phyloP scores from a whole-genome alignment of 208 protist species.

The Trypanosoma cruzi region DNA sequence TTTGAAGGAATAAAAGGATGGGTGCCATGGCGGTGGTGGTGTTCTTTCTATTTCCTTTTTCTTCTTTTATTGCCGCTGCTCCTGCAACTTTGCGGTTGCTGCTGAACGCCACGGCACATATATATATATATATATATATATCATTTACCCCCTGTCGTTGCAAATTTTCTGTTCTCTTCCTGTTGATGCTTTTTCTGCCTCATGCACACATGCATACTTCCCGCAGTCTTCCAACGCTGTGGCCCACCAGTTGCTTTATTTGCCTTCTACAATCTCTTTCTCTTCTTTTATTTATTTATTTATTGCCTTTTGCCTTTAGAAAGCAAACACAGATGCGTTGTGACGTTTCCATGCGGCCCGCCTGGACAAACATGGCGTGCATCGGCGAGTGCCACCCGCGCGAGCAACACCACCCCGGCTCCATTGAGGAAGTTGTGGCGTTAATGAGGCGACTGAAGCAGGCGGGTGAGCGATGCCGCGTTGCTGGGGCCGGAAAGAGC shows the following conservation, averaged over 20 bases:
- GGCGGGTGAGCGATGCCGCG: constrained; percentile 44
- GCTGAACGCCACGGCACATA: too few species aligned
- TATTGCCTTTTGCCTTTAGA: not conserved
- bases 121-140: constrained; percentile 8
- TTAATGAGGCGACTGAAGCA: constrained; percentile 30
- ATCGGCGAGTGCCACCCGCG: constrained; percentile 52
- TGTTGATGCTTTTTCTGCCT: not conserved
- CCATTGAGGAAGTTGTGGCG: constrained; percentile 29
- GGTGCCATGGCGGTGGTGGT: too few species aligned
- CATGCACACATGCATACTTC: too few species aligned
- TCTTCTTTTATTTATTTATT: not conserved
- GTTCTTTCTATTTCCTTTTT: too few species aligned
- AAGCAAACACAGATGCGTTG: not conserved
- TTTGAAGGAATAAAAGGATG: constrained; percentile 26
- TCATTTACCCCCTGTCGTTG: too few species aligned
- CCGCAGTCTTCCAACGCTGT: too few species aligned
- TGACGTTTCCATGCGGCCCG: not conserved
- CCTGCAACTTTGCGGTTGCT: too few species aligned
- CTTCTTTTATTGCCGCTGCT: too few species aligned
- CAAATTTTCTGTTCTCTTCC: too few species aligned
- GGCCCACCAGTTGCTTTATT: too few species aligned
- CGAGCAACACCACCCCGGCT: constrained; percentile 52
- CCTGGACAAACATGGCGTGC: constrained; percentile 65
- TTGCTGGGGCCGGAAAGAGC: constrained; percentile 60
- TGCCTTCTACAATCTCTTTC: too few species aligned